A percentile compares a stretch with the other conserved stretches of the same genome.
Evolutionary conservation across 176 grass and related monocot species (phyloP).

Genomic region (Lolium rigidum): DNA sequence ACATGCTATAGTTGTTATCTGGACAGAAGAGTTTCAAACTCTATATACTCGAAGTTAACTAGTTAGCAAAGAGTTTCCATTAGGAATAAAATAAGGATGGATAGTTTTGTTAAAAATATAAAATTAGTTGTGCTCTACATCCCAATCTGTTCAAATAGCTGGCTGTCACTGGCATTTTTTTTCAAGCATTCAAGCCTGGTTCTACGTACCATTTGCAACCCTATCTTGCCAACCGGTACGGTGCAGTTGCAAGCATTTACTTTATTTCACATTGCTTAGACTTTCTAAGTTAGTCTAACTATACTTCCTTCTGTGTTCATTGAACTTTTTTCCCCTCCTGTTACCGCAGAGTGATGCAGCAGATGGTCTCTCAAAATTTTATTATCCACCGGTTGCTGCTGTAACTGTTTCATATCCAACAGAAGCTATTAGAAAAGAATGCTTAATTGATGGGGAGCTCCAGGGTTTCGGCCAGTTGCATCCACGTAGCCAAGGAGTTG

Average conservation of each 20-base stretch:
- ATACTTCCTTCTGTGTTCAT: conserved; percentile 32
- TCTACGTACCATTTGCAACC: not conserved
- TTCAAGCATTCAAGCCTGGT: not conserved
- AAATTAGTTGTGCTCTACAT: not conserved
- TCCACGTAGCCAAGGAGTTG: conserved; percentile 90
- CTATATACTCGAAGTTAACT: not conserved
- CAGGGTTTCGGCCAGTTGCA: conserved; percentile 95
- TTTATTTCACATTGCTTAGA: conserved; percentile 18
- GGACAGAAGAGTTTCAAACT: not conserved
- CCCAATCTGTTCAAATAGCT: not conserved
- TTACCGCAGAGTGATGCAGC: conserved; percentile 65
- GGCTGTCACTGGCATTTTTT: not conserved
- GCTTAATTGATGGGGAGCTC: conserved; percentile 83
- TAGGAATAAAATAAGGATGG: not conserved
- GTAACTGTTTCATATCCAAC: conserved; percentile 90
- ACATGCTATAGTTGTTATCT: not conserved
- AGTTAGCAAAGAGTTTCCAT: not conserved
- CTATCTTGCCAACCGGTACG: not conserved
- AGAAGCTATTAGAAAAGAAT: conserved; percentile 84
- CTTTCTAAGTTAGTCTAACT: conserved; percentile 12
- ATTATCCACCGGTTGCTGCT: conserved; percentile 96
- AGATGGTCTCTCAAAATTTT: conserved; percentile 84
- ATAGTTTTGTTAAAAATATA: not conserved
- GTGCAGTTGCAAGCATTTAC: conserved; percentile 7
- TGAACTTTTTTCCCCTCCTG: conserved; percentile 15